These are phyloP conservation scores for Emericellopsis cladophorae DNA, from an alignment of 2,329 filamentous ascomycete species.

Conservation along the genomic window DNA sequence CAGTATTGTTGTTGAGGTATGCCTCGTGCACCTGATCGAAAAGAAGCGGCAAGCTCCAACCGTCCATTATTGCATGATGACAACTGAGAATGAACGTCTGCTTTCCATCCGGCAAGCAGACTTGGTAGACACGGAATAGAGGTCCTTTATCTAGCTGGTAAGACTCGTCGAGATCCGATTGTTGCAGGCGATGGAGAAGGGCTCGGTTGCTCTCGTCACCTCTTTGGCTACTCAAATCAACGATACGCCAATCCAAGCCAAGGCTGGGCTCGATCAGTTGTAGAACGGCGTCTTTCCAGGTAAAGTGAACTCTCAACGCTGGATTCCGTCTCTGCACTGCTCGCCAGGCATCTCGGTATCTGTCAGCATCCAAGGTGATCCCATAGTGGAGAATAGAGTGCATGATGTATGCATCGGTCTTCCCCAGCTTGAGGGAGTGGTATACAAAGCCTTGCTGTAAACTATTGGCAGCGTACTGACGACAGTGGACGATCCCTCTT, in stretches of 20 bases:
- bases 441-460: slow-evolving; percentile 1
- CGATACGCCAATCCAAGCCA: too few species aligned
- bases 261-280: too few species aligned
- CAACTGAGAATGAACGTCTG: background rate
- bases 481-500: too few species aligned
- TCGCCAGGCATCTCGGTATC: too few species aligned
- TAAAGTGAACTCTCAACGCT: too few species aligned
- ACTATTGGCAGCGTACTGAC: background rate
- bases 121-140: background rate
- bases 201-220: too few species aligned
- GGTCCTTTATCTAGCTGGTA: background rate
- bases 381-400: background rate
- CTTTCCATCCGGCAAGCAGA: background rate
- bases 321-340: too few species aligned
- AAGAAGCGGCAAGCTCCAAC: background rate
- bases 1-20: background rate
- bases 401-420: slow-evolving; percentile 1
- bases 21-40: slow-evolving; percentile 1
- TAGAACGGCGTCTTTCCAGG: too few species aligned
- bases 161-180: background rate
- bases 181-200: too few species aligned
- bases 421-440: background rate
- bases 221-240: too few species aligned
- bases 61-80: slow-evolving; percentile 1
- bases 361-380: background rate